Conservation (phyloP, 73 alveolate species). For the Uronychia setigera region DNA sequence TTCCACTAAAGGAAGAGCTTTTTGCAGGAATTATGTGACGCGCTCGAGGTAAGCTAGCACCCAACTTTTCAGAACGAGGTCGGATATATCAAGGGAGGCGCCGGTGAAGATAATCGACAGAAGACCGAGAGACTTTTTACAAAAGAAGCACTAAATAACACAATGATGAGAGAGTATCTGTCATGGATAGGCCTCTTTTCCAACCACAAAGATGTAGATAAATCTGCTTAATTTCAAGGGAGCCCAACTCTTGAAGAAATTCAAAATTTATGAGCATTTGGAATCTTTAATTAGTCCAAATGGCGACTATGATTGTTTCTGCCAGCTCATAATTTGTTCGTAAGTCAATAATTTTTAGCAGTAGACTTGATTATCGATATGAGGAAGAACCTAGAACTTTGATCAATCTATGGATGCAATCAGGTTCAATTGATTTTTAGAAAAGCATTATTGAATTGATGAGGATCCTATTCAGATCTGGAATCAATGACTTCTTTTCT, state of each 20-base stretch:
- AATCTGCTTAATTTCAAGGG: constrained; percentile 25
- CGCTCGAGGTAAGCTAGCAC: background rate
- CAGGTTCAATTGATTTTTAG: constrained; percentile 42
- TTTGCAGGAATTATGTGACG: constrained; percentile 46
- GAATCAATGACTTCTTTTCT: constrained; percentile 45
- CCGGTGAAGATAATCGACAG: background rate
- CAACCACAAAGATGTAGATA: constrained; percentile 29
- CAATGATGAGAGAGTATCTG: constrained; percentile 72
- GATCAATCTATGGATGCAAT: constrained; percentile 47
- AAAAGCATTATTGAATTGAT: constrained; percentile 59
- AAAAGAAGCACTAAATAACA: constrained; percentile 33
- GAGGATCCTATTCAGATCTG: constrained; percentile 68
- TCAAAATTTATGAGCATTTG: constrained; percentile 53
- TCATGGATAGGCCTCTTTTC: constrained; percentile 74
- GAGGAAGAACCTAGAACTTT: constrained; percentile 31
- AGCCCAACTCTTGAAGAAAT: constrained; percentile 33
- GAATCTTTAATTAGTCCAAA: constrained; percentile 34
- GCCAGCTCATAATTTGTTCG: constrained; percentile 51
- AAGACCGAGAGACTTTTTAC: constrained; percentile 40
- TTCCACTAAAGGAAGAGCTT: constrained; percentile 58
- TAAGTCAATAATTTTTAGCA: background rate
- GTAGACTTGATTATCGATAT: constrained; percentile 52
- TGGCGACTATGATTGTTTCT: constrained; percentile 62
- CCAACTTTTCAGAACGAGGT: background rate
- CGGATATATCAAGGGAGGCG: constrained; percentile 3